phyloP scores from a whole-genome alignment of 2,329 filamentous ascomycete species.

The Trichoderma atroviride region DNA sequence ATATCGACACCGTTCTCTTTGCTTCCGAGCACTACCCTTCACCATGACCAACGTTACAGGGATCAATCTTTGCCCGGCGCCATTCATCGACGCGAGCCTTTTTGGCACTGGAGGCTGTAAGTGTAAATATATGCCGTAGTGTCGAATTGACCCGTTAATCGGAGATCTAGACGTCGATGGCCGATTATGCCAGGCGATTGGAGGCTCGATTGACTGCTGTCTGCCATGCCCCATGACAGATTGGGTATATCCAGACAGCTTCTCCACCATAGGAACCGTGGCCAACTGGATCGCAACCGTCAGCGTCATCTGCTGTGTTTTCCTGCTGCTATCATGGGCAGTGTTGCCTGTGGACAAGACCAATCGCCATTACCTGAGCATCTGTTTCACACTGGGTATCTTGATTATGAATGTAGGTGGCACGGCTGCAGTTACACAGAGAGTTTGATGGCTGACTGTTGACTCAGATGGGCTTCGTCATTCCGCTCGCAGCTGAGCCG shows the following conservation, averaged over 20 bases:
- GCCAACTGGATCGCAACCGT: slow-evolving; percentile 84
- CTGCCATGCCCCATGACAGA: slow-evolving; percentile 86
- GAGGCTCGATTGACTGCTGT: slow-evolving; percentile 68
- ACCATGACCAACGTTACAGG: slow-evolving; percentile 45
- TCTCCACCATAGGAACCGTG: slow-evolving; percentile 60
- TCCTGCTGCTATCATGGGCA: slow-evolving; percentile 78
- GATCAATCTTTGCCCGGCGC: slow-evolving; percentile 60
- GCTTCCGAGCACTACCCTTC: neutral
- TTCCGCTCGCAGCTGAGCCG: slow-evolving; percentile 78
- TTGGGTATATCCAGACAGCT: slow-evolving; percentile 68
- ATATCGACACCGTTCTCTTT: neutral
- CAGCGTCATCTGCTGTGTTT: slow-evolving; percentile 70
- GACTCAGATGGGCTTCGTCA: slow-evolving; percentile 79
- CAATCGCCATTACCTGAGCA: slow-evolving; percentile 87
- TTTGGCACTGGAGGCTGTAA: slow-evolving; percentile 71
- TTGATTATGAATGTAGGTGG: slow-evolving; percentile 75
- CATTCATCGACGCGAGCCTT: slow-evolving; percentile 66
- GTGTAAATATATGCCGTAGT: slow-evolving; percentile 22
- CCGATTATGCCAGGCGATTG: slow-evolving; percentile 54
- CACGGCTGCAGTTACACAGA: neutral
- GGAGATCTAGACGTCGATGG: slow-evolving; percentile 58
- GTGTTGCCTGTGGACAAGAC: slow-evolving; percentile 86
- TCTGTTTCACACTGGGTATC: slow-evolving; percentile 78
- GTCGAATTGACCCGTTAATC: slow-evolving; percentile 17
- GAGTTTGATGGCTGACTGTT: slow-evolving; percentile 30